A percentile compares a stretch with the other conserved stretches of the same genome.
phyloP scores from a whole-genome alignment of 2,329 filamentous ascomycete genomes.

The Clonostachys rosea region DNA sequence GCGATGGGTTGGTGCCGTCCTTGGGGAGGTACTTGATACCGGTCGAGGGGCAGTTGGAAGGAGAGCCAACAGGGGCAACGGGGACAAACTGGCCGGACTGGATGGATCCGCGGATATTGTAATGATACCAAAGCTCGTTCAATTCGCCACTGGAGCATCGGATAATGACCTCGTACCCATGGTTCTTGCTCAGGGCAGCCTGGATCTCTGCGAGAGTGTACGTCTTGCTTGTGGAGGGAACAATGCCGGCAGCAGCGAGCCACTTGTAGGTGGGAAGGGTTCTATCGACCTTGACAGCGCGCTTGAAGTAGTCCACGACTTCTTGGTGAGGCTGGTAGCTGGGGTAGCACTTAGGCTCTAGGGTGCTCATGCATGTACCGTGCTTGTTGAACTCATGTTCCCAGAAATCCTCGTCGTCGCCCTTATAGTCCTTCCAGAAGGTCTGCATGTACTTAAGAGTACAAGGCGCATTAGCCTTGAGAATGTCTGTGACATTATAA shows the following conservation, averaged over 20 bases:
- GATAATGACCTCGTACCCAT: conserved; percentile 52
- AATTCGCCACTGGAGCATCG: conserved; percentile 44
- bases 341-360: conserved; percentile 62
- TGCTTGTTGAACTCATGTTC: conserved; percentile 74
- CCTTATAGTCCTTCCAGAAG: conserved; percentile 68
- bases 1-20: conserved; percentile 3
- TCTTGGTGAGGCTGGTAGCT: conserved; percentile 57
- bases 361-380: conserved; percentile 65
- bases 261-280: conserved; percentile 57
- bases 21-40: conserved; percentile 60
- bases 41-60: conserved; percentile 53
- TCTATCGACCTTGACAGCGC: conserved; percentile 61
- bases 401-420: conserved; percentile 63
- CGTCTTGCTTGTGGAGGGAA: conserved; percentile 46
- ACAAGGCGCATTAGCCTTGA: conserved; percentile 45
- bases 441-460: conserved; percentile 62
- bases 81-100: conserved; percentile 57
- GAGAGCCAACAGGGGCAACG: conserved; percentile 46
- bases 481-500: conserved; percentile 59
- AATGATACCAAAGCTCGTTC: conserved; percentile 58
- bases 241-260: conserved; percentile 59
- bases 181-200: conserved; percentile 46
- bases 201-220: conserved; percentile 58
- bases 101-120: conserved; percentile 52
- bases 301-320: conserved; percentile 65